Evolutionary conservation across 2,329 filamentous ascomycete species (phyloP).

Genomic region (Epichloe hybrida): DNA sequence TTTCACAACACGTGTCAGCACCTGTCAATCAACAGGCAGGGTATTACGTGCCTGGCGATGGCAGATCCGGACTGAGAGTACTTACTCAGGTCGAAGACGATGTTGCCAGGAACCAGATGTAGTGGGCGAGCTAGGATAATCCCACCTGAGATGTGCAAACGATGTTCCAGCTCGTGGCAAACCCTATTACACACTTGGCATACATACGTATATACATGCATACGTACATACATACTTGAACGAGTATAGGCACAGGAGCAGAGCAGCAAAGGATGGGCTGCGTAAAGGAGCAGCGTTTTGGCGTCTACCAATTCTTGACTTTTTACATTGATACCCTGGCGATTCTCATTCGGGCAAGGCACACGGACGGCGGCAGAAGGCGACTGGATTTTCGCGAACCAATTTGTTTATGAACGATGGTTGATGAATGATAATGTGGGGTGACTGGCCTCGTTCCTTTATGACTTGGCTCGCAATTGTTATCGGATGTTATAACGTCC

Average conservation of each 20-base stretch:
- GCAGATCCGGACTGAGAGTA: slow-evolving; percentile 17
- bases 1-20: slow-evolving; percentile 16
- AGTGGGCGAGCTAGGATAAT: slow-evolving; percentile 3
- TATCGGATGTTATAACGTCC: too few species aligned
- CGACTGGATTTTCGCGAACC: neutral
- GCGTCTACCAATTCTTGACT: neutral
- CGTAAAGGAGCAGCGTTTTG: neutral
- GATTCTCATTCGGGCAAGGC: neutral
- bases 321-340: neutral
- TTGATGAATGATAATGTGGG: neutral
- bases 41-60: slow-evolving; percentile 22
- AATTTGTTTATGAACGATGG: neutral
- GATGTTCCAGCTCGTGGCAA: neutral
- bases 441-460: too few species aligned
- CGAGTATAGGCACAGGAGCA: neutral
- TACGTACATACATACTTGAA: too few species aligned
- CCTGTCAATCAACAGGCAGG: slow-evolving; percentile 17
- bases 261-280: neutral
- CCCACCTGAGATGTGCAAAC: neutral
- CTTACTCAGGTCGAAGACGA: slow-evolving; percentile 18
- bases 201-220: too few species aligned
- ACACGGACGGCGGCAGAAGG: neutral
- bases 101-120: slow-evolving; percentile 16
- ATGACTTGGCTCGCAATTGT: too few species aligned
- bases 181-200: neutral